phyloP scores from a whole-genome alignment of 306 rosid genomes.

The Arachis hypogaea region DNA sequence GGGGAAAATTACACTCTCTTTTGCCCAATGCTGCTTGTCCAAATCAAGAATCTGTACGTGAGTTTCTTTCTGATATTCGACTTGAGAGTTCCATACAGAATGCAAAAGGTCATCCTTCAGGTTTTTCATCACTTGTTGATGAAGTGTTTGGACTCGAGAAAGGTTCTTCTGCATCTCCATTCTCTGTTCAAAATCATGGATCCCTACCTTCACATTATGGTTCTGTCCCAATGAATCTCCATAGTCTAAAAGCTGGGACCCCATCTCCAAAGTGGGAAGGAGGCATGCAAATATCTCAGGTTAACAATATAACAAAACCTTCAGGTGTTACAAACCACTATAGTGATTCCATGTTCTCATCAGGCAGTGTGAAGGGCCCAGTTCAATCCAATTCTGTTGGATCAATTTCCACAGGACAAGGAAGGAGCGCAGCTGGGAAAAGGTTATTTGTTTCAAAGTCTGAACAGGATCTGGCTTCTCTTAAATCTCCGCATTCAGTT shows the following conservation, averaged over 20 bases:
- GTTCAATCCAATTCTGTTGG: conserved; percentile 73
- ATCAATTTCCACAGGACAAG: conserved; percentile 61
- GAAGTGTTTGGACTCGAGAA: conserved; percentile 90
- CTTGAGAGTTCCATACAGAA: conserved; percentile 62
- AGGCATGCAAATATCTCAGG: conserved; percentile 63
- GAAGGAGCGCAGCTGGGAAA: conserved; percentile 63
- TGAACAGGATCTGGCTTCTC: conserved; percentile 92
- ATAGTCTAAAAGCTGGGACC: conserved; percentile 59
- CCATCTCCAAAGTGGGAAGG: conserved; percentile 90
- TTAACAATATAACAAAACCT: conserved; percentile 51
- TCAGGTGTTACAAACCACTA: conserved; percentile 52
- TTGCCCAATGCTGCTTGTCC: conserved; percentile 55
- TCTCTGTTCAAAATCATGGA: conserved; percentile 54
- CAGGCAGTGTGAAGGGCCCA: conserved; percentile 69
- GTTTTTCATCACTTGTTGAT: conserved; percentile 90
- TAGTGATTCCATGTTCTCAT: conserved; percentile 62
- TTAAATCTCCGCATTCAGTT: conserved; percentile 69
- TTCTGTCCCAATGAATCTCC: conserved; percentile 60
- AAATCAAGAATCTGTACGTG: conserved; percentile 62
- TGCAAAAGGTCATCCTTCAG: conserved; percentile 69
- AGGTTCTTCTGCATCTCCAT: conserved; percentile 64
- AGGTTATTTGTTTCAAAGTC: conserved; percentile 85
- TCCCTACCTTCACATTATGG: conserved; percentile 71
- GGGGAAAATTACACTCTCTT: conserved; percentile 62
- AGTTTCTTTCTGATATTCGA: conserved; percentile 58